Base-by-base conservation (phyloP, 495 filamentous ascomycete species). In the Lasiosphaeria ovina region DNA sequence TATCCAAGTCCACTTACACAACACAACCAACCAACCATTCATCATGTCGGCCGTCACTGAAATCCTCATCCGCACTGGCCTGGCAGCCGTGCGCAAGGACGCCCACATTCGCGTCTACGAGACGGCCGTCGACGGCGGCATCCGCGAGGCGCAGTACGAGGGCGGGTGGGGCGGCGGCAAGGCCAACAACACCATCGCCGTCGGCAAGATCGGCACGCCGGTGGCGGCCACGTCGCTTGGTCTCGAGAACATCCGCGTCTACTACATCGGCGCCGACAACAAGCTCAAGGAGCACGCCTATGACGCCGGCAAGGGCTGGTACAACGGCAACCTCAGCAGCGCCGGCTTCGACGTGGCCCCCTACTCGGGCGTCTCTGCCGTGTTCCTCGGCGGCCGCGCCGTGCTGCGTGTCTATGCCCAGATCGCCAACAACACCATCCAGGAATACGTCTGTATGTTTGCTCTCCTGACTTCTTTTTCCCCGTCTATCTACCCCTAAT, bases 21-120 rank as follows among this genome's bases (percentile, higher is more conserved):
- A 42, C 38, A 0, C 24, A 24, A 2, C 24, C 24, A 24, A 24
- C 24, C 24, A 24, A 24, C 24, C 24, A 24, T 42, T 42, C 38
- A 47, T 50, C 55, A 55, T 50, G 56, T 12, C 56, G 32, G 51
- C 56, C n/a, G 35, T 58, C 56, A 58, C 55, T 33, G 59, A 56
- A n/a, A 55, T 55, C 24, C 34, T 35, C 53, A 61, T 61, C 44
- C 53, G 44, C 45, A 51, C 53, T 17, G 54, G 52, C 42, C 33
- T 61, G 14, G 59, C 56, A 16, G 48, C 45, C 33, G 35, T 58
- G 12, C 45, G 47, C 45, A 44, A 58, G 48, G 48, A 58, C 47
- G 6, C 45, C 11, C 56, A 44, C 47, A 44, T 58, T 32, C 56
- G 56, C 47, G 17, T 51, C 58, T 60, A 60, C 53, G 53, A n/a